Evolutionary conservation across 441 rosid genomes (phyloP).

Genomic region (Sinapis alba): DNA sequence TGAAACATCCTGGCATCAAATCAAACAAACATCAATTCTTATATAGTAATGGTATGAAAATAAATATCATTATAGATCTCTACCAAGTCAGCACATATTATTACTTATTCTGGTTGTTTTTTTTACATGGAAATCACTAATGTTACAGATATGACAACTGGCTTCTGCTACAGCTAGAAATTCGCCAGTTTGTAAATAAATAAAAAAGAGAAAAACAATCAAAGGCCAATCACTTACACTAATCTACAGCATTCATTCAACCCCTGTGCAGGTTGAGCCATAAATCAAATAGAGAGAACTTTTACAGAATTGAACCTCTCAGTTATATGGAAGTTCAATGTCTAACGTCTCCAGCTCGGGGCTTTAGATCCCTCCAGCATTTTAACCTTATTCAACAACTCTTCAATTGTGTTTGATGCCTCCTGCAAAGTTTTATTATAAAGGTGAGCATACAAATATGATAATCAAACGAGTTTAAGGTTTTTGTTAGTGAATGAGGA

Average conservation of each 20-base stretch:
- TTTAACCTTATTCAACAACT: conserved; percentile 32
- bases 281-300: conserved; percentile 6
- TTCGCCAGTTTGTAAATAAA: not conserved
- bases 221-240: conserved; percentile 18
- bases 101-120: conserved; percentile 1
- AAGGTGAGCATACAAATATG: conserved; percentile 1
- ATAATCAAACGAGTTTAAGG: not conserved
- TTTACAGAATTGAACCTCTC: not conserved
- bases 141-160: conserved; percentile 1
- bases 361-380: conserved; percentile 31
- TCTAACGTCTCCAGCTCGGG: conserved; percentile 29
- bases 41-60: not conserved
- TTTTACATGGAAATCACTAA: conserved; percentile 8
- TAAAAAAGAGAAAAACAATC: not conserved
- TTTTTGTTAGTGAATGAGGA: not conserved
- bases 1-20: conserved; percentile 21
- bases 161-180: not conserved
- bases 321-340: conserved; percentile 18
- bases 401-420: conserved; percentile 22
- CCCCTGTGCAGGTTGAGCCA: conserved; percentile 7
- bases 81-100: conserved; percentile 19
- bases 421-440: conserved; percentile 19
- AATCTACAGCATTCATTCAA: conserved; percentile 23
- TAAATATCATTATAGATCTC: conserved; percentile 1
- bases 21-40: conserved; percentile 10